Base-by-base conservation (phyloP, 2,329 filamentous ascomycete genomes). In the Hirsutella thompsonii region DNA sequence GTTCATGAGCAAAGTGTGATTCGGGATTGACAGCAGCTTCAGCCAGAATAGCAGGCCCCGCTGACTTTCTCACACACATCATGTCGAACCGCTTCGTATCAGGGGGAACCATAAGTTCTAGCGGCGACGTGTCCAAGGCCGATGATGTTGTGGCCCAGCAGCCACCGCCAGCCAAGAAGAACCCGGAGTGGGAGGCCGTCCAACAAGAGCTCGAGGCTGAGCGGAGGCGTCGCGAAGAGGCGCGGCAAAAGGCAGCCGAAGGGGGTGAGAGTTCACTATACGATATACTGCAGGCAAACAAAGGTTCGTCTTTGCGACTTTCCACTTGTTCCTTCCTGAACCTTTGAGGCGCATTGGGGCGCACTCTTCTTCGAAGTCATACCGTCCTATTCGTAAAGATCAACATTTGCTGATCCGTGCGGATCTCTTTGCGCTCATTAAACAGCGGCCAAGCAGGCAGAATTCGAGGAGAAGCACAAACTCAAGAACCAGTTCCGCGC, bases 231-330 rank as follows among this genome's bases (percentile, higher is more conserved):
- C 70, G 76, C 44, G 69, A 72, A 23, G 70, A 74, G 42, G 61
- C 69, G 44, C 63, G 67, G 43, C 59, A 63, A 13, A 54, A 57
- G 46, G 60, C 59, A 29, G 65, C 63, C 2, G 56, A 62, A 18
- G 62, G 60, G 37, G 56, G 58, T 28, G 74, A 81, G 49, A 79
- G 72, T 60, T 79, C 71, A 39, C 67, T 92, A 21, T 92, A 72
- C 55, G 85, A 89, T 35, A 70, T 83, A 2, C 60, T 92, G 39
- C 81, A 90, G 61, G 84, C 81, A 35, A 92, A 92, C 60, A 90
- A 89, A 75, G 81, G 79, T 82, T 20, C 29, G 13, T 39, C 26
- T 40, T 20, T 20, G 10, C 26, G 10, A n/a, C 32, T 18, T 16
- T n/a, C 4, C n/a, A n/a, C n/a, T n/a, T n/a, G n/a, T n/a, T n/a